Percentiles rank a stretch among this genome's conserved stretches.
These are phyloP conservation scores for Ceratobasidium sp. DNA, from an alignment of 1,284 basidiomycete species.

Conservation along the genomic window DNA sequence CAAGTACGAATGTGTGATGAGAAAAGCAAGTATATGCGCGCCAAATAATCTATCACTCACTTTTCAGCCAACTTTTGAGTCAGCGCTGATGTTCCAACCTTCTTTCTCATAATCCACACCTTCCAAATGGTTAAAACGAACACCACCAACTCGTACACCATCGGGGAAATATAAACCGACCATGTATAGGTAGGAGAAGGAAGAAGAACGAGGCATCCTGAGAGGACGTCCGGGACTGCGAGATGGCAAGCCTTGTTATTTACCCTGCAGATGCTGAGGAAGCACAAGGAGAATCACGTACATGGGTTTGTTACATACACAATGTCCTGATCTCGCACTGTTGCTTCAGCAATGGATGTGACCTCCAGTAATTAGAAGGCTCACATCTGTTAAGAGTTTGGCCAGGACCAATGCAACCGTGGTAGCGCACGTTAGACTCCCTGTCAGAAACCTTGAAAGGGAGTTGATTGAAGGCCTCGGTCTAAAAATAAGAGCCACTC, in stretches of 20 bases:
- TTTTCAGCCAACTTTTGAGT: constrained; percentile 7
- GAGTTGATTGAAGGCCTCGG: not conserved
- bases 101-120: constrained; percentile 6
- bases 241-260: not conserved
- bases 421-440: not conserved
- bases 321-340: not conserved
- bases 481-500: not conserved
- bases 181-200: constrained; percentile 18
- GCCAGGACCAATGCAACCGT: not conserved
- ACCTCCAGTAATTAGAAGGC: not conserved
- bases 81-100: not conserved
- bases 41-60: not conserved
- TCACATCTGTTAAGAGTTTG: constrained; percentile 12
- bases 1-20: too few species aligned
- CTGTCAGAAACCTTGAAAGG: not conserved
- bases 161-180: constrained; percentile 7
- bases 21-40: not conserved
- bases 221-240: constrained; percentile 16
- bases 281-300: not conserved
- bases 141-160: constrained; percentile 11
- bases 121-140: constrained; percentile 20
- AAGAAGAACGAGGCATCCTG: constrained; percentile 13
- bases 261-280: not conserved
- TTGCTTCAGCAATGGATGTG: not conserved
- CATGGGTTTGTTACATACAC: constrained; percentile 16